Conservation (phyloP, 1,284 basidiomycete species). For the Agaricales sp. region DNA sequence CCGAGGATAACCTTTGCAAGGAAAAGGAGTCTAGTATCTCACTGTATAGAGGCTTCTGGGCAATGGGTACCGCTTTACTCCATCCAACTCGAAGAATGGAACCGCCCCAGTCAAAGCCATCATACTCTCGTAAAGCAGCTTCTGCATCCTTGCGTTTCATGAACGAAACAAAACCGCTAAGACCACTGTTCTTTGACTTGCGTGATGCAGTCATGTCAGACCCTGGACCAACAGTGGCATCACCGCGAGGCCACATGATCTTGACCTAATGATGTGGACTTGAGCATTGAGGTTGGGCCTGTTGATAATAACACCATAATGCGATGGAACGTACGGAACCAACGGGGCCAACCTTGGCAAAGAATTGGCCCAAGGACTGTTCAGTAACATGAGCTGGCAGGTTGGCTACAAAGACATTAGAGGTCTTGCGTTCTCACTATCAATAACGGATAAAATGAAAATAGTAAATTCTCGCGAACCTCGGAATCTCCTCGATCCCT, state of each 20-base stretch:
- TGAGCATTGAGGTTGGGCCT: conserved; percentile 1
- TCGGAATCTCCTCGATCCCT: conserved; percentile 80
- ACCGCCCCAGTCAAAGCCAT: conserved; percentile 90
- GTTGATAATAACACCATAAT: conserved; percentile 4
- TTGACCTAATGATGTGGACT: conserved; percentile 49
- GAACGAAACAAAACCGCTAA: conserved; percentile 93
- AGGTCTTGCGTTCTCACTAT: conserved; percentile 47
- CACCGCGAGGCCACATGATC: conserved; percentile 90
- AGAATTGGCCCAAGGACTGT: conserved; percentile 76
- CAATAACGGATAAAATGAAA: too few species aligned
- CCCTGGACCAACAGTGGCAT: conserved; percentile 53
- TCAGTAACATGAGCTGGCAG: conserved; percentile 82
- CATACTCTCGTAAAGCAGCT: conserved; percentile 73
- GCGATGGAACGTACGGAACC: conserved; percentile 43
- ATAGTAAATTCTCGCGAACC: conserved; percentile 32
- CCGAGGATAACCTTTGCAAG: conserved; percentile 7
- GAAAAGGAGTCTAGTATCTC: conserved; percentile 16
- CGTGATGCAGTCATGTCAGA: conserved; percentile 65
- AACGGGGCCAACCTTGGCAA: conserved; percentile 63
- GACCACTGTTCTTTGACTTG: conserved; percentile 54
- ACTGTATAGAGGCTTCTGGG: conserved; percentile 76
- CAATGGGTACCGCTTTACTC: conserved; percentile 91
- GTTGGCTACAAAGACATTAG: conserved; percentile 91
- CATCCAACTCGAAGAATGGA: conserved; percentile 80
- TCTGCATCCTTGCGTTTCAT: conserved; percentile 92